Percentiles rank a stretch among this genome's conserved stretches.
phyloP scores from a whole-genome alignment of 441 rosid species.

The Euphorbia schlechtendalii region DNA sequence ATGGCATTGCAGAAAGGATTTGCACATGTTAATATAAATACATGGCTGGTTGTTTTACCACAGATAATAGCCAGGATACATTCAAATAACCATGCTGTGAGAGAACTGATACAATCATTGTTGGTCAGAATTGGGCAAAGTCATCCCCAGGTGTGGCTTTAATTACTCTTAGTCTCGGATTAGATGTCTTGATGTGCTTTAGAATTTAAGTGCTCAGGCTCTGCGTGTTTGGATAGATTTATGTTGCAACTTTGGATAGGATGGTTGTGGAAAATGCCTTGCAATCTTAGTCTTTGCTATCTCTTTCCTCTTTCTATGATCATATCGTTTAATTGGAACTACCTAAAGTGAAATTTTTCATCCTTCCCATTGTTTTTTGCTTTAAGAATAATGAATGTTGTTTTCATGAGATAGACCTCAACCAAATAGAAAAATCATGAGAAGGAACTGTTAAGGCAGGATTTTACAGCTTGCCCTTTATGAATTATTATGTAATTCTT shows the following conservation, averaged over 20 bases:
- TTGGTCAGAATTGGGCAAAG: conserved; percentile 92
- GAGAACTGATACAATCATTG: conserved; percentile 93
- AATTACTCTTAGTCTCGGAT: conserved; percentile 14
- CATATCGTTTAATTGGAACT: neutral
- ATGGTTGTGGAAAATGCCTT: neutral
- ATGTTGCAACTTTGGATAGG: neutral
- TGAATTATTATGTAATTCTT: neutral
- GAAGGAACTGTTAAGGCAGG: neutral
- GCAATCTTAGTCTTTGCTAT: neutral
- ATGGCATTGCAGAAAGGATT: conserved; percentile 83
- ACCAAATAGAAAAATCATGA: neutral
- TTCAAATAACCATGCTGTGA: conserved; percentile 91
- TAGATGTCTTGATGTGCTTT: conserved; percentile 7
- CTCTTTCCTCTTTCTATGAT: neutral
- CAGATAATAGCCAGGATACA: conserved; percentile 99
- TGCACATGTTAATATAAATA: conserved; percentile 85
- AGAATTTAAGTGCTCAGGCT: neutral
- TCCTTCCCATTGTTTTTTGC: neutral
- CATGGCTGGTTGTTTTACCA: conserved; percentile 98
- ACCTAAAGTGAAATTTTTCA: neutral
- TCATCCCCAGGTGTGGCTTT: conserved; percentile 90
- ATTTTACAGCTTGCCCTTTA: neutral
- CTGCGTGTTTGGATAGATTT: neutral
- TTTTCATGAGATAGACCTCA: neutral
- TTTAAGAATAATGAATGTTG: neutral